phyloP scores from a whole-genome alignment of 257 asterid species.

The Solanum sejunctum region DNA sequence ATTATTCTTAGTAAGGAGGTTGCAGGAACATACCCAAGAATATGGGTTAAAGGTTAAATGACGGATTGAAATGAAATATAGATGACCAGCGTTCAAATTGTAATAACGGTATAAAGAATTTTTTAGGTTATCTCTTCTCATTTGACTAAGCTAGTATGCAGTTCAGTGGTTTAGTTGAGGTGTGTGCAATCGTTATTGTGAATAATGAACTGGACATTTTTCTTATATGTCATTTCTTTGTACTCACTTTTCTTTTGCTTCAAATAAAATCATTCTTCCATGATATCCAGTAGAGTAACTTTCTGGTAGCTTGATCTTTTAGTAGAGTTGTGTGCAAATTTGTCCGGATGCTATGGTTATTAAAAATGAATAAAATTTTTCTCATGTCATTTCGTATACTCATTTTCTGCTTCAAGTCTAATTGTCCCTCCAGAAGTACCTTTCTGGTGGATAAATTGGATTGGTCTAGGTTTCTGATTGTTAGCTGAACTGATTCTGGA shows the following conservation, averaged over 20 bases:
- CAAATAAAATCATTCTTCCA: background rate
- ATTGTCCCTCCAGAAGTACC: background rate
- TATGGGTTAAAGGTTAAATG: background rate
- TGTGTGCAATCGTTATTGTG: background rate
- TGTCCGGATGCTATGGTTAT: background rate
- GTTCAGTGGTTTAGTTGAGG: background rate
- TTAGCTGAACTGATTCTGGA: background rate
- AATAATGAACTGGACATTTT: background rate
- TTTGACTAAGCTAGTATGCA: background rate
- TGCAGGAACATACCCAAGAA: background rate
- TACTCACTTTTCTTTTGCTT: background rate
- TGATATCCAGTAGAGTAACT: background rate
- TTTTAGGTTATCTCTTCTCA: background rate
- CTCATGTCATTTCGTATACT: background rate
- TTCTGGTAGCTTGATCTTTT: background rate
- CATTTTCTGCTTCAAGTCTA: background rate
- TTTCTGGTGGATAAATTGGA: background rate
- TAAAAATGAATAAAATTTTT: background rate
- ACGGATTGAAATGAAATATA: background rate
- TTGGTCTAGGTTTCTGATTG: background rate
- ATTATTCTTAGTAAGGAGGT: background rate
- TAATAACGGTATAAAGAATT: background rate
- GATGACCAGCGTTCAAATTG: background rate
- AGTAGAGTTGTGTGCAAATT: background rate
- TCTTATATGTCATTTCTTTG: background rate